A percentile compares a stretch with the other conserved stretches of the same genome.
Conservation (phyloP, 768 basidiomycete species). For the Russula sp. region DNA sequence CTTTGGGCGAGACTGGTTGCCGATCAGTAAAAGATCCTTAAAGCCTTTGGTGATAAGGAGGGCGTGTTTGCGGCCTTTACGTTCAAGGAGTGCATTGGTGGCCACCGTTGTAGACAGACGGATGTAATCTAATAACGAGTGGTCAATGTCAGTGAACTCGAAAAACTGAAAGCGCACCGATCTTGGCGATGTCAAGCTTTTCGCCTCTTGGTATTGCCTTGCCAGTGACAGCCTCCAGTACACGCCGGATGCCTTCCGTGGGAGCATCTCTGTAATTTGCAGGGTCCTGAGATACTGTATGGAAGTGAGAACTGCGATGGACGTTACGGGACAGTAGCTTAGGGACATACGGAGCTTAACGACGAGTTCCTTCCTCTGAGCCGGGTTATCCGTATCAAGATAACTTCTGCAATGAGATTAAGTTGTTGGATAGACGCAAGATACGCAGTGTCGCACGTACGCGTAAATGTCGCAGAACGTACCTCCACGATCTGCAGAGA, state of each 20-base stretch:
- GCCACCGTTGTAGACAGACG: constrained; percentile 92
- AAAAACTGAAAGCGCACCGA: constrained; percentile 44
- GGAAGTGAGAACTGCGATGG: background rate
- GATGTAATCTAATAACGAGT: constrained; percentile 64
- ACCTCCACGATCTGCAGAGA: constrained; percentile 86
- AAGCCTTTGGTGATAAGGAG: constrained; percentile 89
- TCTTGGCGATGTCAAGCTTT: constrained; percentile 70
- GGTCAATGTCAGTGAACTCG: background rate
- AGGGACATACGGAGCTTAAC: constrained; percentile 71
- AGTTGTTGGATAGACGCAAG: background rate
- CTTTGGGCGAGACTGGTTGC: constrained; percentile 89
- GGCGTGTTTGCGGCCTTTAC: constrained; percentile 89
- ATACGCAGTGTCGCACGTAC: constrained; percentile 34
- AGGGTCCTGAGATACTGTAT: constrained; percentile 80
- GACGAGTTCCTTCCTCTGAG: constrained; percentile 70
- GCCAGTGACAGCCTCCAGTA: constrained; percentile 73
- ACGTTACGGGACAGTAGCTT: background rate
- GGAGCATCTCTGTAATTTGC: constrained; percentile 88
- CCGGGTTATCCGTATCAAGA: constrained; percentile 57
- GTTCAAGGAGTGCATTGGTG: constrained; percentile 91
- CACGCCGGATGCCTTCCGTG: constrained; percentile 85
- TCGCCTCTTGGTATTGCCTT: constrained; percentile 59
- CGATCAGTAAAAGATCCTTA: constrained; percentile 86
- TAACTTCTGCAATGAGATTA: constrained; percentile 47
- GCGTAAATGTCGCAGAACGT: constrained; percentile 91